Evolutionary conservation across 345 rosid genomes (phyloP).

Genomic region (Punica granatum): DNA sequence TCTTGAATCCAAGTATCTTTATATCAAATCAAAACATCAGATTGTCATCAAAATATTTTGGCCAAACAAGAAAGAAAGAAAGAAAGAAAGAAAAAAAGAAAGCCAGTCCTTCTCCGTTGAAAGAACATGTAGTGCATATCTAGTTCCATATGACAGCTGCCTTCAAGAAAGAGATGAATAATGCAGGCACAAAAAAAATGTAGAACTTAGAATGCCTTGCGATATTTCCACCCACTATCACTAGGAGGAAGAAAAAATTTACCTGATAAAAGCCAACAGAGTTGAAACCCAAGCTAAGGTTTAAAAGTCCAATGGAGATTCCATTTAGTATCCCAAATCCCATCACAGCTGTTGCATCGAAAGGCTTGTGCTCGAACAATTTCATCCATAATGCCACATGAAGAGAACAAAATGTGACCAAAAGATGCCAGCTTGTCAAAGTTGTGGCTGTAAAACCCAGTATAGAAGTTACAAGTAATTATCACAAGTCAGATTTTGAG

Average conservation of each 20-base stretch:
- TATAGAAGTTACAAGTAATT: slow-evolving; percentile 1
- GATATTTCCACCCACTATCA: no score
- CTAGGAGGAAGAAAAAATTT: slow-evolving; percentile 13
- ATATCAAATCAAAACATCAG: not conserved
- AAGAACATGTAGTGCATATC: no score
- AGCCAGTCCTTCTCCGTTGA: not conserved
- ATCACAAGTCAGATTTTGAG: not conserved
- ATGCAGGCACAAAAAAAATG: no score
- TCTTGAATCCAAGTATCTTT: not conserved
- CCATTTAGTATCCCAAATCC: slow-evolving; percentile 99
- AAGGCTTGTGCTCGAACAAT: slow-evolving; percentile 98
- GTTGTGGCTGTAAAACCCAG: slow-evolving; percentile 71
- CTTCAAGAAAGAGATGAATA: not conserved
- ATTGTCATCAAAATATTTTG: not conserved
- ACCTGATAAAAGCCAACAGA: slow-evolving; percentile 99
- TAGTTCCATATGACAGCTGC: no score
- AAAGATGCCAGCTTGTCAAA: slow-evolving; percentile 99
- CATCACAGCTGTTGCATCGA: slow-evolving; percentile 98
- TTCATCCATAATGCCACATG: slow-evolving; percentile 97
- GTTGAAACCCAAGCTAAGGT: slow-evolving; percentile 98
- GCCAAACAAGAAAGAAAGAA: not conserved
- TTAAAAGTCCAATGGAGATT: slow-evolving; percentile 89
- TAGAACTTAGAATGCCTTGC: not conserved
- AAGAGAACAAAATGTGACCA: slow-evolving; percentile 98
- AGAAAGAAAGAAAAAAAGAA: not conserved